These are phyloP conservation scores for Plenodomus tracheiphilus DNA, from an alignment of 2,329 filamentous ascomycete species.

Conservation along the genomic window DNA sequence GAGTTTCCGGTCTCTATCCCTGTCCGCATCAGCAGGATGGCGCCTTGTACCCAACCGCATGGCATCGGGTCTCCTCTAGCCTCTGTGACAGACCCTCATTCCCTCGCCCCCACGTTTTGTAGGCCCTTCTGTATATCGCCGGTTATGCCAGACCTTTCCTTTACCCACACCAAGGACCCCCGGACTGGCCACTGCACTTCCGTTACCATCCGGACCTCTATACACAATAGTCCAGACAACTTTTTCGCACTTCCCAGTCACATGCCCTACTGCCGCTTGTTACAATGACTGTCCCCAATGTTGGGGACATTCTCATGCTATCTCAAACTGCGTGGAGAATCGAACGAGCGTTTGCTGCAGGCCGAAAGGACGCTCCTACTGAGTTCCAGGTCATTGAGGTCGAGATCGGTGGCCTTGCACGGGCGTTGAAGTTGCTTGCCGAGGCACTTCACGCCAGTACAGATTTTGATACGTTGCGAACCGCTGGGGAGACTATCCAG, in stretches of 20 bases:
- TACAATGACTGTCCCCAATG: constrained; percentile 39
- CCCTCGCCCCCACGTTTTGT: constrained; percentile 26
- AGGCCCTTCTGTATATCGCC: constrained; percentile 22
- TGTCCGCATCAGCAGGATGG: constrained; percentile 16
- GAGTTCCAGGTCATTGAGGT: constrained; percentile 50
- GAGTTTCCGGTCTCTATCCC: constrained; percentile 14
- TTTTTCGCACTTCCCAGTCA: background rate
- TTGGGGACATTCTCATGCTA: constrained; percentile 52
- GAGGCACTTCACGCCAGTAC: constrained; percentile 46
- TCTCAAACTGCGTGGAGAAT: constrained; percentile 53
- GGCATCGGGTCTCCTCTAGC: constrained; percentile 22
- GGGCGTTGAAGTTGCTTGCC: constrained; percentile 50
- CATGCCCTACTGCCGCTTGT: background rate
- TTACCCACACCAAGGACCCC: constrained; percentile 1
- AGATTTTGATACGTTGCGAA: constrained; percentile 39
- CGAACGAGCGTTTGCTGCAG: constrained; percentile 49
- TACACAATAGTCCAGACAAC: background rate
- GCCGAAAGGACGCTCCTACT: constrained; percentile 43
- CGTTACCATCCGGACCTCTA: background rate
- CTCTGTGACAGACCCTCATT: constrained; percentile 9
- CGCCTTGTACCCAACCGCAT: constrained; percentile 22
- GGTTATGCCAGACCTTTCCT: constrained; percentile 1
- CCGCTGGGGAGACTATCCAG: constrained; percentile 41
- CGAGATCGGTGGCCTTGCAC: constrained; percentile 48
- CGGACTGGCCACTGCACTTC: background rate